phyloP scores from a whole-genome alignment of 2,329 filamentous ascomycete genomes.

The Phialophora expanda region DNA sequence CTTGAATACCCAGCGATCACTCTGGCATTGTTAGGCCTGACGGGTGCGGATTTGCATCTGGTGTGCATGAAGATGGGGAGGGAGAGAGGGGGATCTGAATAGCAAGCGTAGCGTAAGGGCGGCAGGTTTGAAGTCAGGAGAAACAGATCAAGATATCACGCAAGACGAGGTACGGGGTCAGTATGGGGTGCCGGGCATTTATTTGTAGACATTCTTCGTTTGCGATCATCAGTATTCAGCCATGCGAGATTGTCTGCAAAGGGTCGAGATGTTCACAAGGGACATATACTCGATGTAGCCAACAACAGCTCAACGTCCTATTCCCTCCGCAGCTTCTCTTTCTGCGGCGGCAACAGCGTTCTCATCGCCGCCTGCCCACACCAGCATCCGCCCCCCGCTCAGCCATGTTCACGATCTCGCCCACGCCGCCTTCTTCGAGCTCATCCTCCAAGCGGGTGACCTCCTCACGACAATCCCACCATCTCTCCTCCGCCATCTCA shows the following conservation, averaged over 20 bases:
- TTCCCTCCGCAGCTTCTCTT: neutral
- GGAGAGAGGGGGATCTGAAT: neutral
- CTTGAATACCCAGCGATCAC: neutral
- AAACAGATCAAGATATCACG: neutral
- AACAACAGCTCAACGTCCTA: neutral
- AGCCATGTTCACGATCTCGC: slow-evolving; percentile 86
- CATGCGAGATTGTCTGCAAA: neutral
- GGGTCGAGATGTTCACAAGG: neutral
- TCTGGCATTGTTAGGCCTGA: neutral
- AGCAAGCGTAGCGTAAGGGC: neutral
- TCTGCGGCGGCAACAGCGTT: neutral
- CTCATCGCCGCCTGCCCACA: slow-evolving; percentile 48
- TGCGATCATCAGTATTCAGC: neutral
- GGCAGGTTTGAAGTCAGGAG: neutral
- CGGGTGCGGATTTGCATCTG: neutral
- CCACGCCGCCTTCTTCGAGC: slow-evolving; percentile 92
- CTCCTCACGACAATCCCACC: slow-evolving; percentile 98
- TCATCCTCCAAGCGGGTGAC: slow-evolving; percentile 90
- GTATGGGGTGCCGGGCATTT: neutral
- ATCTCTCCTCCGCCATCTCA: slow-evolving; percentile 89
- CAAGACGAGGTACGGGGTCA: neutral
- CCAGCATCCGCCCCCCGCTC: slow-evolving; percentile 62
- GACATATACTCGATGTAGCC: neutral
- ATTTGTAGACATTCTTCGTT: neutral
- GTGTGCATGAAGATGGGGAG: neutral